These are phyloP conservation scores for Vaccinium macrocarpon DNA, from an alignment of 148 eudicot species.

Conservation along the genomic window DNA sequence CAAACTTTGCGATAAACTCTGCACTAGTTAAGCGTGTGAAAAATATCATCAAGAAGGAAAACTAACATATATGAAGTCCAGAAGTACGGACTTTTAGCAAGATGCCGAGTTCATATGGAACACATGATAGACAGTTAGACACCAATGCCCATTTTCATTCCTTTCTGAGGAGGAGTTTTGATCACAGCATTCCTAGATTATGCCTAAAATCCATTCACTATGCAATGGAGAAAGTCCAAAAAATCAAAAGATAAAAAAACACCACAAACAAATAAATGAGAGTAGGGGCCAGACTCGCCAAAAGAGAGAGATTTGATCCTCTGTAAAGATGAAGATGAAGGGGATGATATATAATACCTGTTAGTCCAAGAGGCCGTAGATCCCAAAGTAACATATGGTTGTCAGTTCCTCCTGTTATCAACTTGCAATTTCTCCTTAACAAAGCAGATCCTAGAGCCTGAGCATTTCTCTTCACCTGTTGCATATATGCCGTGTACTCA, in stretches of 20 bases:
- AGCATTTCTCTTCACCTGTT: conserved; percentile 92
- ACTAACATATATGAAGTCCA: not conserved
- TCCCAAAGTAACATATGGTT: conserved; percentile 96
- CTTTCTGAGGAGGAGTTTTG: not conserved
- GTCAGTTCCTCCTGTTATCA: conserved; percentile 95
- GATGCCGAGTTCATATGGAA: not conserved
- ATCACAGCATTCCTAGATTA: not conserved
- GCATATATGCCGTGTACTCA: conserved; percentile 84
- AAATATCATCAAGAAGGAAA: not conserved
- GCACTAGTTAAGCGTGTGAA: not conserved
- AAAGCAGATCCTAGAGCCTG: conserved; percentile 72
- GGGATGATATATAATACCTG: conserved; percentile 41
- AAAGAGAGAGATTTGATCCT: not conserved
- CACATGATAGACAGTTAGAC: not conserved
- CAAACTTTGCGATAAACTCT: not conserved
- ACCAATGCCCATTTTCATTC: not conserved
- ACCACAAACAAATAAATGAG: not conserved
- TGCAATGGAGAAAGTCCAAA: not conserved
- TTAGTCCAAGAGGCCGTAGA: conserved; percentile 75
- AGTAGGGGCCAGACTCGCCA: not conserved
- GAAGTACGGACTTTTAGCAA: not conserved
- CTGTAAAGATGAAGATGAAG: not conserved
- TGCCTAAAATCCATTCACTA: not conserved
- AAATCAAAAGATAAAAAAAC: not conserved
- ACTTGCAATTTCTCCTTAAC: conserved; percentile 61